phyloP scores from a whole-genome alignment of 2,329 filamentous ascomycete species.

The Fusarium sp. region DNA sequence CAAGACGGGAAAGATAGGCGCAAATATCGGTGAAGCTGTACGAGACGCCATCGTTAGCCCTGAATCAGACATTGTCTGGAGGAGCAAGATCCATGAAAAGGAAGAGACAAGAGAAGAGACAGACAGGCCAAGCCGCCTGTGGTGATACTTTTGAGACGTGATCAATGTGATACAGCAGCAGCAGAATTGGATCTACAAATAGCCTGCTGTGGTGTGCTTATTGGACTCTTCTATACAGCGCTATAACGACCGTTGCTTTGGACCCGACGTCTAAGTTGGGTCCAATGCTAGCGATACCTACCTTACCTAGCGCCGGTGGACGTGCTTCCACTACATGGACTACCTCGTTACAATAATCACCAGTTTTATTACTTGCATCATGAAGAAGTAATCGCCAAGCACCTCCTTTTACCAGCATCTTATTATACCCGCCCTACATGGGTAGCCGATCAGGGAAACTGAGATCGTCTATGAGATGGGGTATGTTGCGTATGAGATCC shows the following conservation, averaged over 20 bases:
- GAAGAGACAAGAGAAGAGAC: not conserved
- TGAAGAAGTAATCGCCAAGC: conserved; percentile 34
- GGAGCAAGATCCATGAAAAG: conserved; percentile 33
- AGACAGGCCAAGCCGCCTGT: conserved; percentile 11
- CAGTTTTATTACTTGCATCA: conserved; percentile 29
- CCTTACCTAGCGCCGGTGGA: conserved; percentile 29
- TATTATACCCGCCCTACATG: conserved; percentile 42
- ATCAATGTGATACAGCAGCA: conserved; percentile 26
- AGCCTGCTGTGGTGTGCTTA: conserved; percentile 4
- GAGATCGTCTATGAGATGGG: conserved; percentile 42
- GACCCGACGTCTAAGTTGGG: conserved; percentile 6
- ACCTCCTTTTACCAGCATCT: conserved; percentile 47
- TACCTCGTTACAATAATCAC: conserved; percentile 32
- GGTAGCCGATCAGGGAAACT: conserved; percentile 35
- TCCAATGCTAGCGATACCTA: conserved; percentile 26
- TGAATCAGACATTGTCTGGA: conserved; percentile 22
- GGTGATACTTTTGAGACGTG: conserved; percentile 30
- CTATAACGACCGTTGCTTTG: conserved; percentile 23
- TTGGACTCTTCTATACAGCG: not conserved
- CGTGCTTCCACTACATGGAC: conserved; percentile 36
- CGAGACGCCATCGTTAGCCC: conserved; percentile 10
- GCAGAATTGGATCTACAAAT: conserved; percentile 31
- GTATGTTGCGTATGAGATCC: conserved; percentile 28
- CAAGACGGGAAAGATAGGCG: conserved; percentile 23
- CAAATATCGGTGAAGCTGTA: conserved; percentile 41